Evolutionary conservation across 768 basidiomycete genomes (phyloP).

Genomic region (Boletellus ananas): DNA sequence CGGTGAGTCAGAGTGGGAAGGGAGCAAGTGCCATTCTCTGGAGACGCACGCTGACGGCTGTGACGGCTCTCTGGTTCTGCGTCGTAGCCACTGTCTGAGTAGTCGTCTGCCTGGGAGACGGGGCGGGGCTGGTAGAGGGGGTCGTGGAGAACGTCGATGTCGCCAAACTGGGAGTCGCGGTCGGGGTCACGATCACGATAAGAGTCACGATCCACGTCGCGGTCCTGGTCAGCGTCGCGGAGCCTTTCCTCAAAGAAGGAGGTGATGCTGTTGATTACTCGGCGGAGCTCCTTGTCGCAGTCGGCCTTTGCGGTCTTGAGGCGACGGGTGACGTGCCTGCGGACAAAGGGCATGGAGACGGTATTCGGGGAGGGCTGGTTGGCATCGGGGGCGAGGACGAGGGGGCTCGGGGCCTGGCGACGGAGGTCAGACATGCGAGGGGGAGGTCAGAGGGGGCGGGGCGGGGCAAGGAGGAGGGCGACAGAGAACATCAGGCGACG

Average conservation of each 20-base stretch:
- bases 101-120: slow-evolving; percentile 62
- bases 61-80: slow-evolving; percentile 60
- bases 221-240: slow-evolving; percentile 64
- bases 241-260: slow-evolving; percentile 90
- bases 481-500: slow-evolving; percentile 19
- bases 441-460: slow-evolving; percentile 10
- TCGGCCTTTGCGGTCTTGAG: slow-evolving; percentile 92
- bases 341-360: slow-evolving; percentile 89
- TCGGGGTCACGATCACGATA: slow-evolving; percentile 46
- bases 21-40: slow-evolving; percentile 37
- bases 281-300: slow-evolving; percentile 94
- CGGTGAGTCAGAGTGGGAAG: slow-evolving; percentile 49
- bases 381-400: slow-evolving; percentile 69
- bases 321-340: slow-evolving; percentile 88
- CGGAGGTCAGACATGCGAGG: slow-evolving; percentile 37
- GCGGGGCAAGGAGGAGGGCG: slow-evolving; percentile 4
- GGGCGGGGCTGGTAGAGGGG: slow-evolving; percentile 56
- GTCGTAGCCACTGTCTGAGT: slow-evolving; percentile 82
- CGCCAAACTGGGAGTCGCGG: slow-evolving; percentile 55
- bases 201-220: slow-evolving; percentile 60
- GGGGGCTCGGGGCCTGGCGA: slow-evolving; percentile 66
- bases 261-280: slow-evolving; percentile 93
- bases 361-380: slow-evolving; percentile 51
- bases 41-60: slow-evolving; percentile 74
- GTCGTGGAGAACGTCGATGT: slow-evolving; percentile 56